These are phyloP conservation scores for Arachnomyces sp. DNA, from an alignment of 2,329 filamentous ascomycete genomes.

Conservation along the genomic window DNA sequence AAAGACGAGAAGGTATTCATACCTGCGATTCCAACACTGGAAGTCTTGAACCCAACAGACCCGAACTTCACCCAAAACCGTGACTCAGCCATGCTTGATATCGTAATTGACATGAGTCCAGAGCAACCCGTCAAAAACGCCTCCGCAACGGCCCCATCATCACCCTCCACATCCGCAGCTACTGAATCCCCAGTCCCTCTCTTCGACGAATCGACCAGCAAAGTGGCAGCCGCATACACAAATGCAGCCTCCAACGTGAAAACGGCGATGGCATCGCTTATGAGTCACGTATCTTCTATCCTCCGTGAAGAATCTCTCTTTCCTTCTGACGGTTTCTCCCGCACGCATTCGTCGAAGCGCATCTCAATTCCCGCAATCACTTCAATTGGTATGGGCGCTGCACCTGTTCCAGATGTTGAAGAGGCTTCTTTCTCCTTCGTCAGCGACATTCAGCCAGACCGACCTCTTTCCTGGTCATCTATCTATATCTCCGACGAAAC, in stretches of 20 bases:
- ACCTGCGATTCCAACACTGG: conserved; percentile 63
- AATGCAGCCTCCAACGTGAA: conserved; percentile 27
- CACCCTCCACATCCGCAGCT: conserved; percentile 17
- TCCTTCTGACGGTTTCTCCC: conserved; percentile 23
- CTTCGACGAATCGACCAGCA: conserved; percentile 16
- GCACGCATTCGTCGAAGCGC: conserved; percentile 25
- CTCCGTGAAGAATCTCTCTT: conserved; percentile 36
- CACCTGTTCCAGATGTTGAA: conserved; percentile 58
- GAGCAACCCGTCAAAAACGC: conserved; percentile 22
- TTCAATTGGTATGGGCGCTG: conserved; percentile 49
- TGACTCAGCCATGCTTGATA: conserved; percentile 63
- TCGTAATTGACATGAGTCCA: conserved; percentile 55
- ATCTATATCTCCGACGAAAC: conserved; percentile 68
- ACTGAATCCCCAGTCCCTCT: conserved; percentile 15
- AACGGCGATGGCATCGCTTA: conserved; percentile 38
- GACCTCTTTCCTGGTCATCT: conserved; percentile 56
- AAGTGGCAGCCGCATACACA: conserved; percentile 19
- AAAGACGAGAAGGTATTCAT: conserved; percentile 82
- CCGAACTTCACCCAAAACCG: conserved; percentile 74
- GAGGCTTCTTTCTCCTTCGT: conserved; percentile 39
- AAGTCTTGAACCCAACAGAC: conserved; percentile 57
- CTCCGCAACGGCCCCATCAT: conserved; percentile 21
- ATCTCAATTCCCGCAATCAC: conserved; percentile 40
- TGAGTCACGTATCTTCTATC: conserved; percentile 44
- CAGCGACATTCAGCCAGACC: conserved; percentile 32